Evolutionary conservation across 208 protist species (phyloP).

Genomic region (Tritrichomonas foetus): DNA sequence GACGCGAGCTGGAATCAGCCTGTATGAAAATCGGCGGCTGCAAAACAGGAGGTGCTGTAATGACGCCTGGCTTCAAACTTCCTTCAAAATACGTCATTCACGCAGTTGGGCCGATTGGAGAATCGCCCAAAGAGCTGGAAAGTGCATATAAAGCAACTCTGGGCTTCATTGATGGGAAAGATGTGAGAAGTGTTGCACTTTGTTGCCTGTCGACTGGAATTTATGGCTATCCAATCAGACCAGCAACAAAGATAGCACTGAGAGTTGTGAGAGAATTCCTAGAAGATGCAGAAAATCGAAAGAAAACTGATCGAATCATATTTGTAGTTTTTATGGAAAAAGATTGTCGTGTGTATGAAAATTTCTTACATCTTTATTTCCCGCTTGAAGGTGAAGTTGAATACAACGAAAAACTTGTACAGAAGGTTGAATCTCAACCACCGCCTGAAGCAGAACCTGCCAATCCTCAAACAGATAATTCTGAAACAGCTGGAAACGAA

Average conservation of each 20-base stretch:
- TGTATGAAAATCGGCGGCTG: neutral
- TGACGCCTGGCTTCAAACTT: slow-evolving; percentile 34
- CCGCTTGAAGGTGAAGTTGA: neutral
- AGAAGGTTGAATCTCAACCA: neutral
- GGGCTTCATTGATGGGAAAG: neutral
- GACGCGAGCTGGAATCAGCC: neutral
- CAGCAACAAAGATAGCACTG: slow-evolving; percentile 39
- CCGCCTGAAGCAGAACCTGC: too few relatives aligned
- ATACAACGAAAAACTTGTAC: neutral
- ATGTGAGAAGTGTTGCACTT: slow-evolving; percentile 41
- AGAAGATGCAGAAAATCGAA: slow-evolving; percentile 28
- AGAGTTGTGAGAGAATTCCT: slow-evolving; percentile 18
- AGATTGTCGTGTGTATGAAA: neutral
- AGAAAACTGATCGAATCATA: slow-evolving; percentile 12
- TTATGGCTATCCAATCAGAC: slow-evolving; percentile 45
- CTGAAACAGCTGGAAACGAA: too few relatives aligned
- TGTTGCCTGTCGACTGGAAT: slow-evolving; percentile 50
- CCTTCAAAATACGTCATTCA: slow-evolving; percentile 47
- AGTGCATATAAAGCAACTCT: neutral
- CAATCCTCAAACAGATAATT: too few relatives aligned
- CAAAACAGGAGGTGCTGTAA: neutral
- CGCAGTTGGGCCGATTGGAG: slow-evolving; percentile 45
- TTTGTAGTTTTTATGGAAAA: slow-evolving; percentile 1
- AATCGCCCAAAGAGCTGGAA: neutral
- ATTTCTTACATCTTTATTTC: neutral